A percentile compares a stretch with the other conserved stretches of the same genome.
Evolutionary conservation across 257 asterid species (phyloP).

Genomic region (Cinchona pubescens): DNA sequence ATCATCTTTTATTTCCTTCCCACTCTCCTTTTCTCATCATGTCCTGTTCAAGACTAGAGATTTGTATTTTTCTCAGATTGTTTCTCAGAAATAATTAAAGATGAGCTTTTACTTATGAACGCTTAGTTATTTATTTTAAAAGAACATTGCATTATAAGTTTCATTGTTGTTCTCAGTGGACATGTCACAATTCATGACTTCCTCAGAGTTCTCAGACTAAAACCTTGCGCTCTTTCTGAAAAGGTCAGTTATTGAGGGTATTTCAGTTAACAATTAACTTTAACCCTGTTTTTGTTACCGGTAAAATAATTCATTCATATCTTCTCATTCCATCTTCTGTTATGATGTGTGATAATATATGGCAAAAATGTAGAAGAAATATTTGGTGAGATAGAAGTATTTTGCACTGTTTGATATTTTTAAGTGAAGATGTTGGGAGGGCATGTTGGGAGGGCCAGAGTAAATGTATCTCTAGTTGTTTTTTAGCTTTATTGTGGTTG

Average conservation of each 20-base stretch:
- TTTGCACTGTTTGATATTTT: not conserved
- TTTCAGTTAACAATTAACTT: not conserved
- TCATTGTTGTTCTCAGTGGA: slow-evolving; percentile 52
- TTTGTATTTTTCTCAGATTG: not conserved
- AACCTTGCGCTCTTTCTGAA: slow-evolving; percentile 64
- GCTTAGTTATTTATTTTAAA: not conserved
- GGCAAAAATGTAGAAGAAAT: not conserved
- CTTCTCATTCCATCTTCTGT: not conserved
- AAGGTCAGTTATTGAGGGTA: slow-evolving; percentile 44
- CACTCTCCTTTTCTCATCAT: not conserved
- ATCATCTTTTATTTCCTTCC: not conserved
- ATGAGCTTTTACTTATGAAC: not conserved
- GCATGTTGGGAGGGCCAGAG: not conserved
- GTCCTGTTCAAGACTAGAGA: not conserved
- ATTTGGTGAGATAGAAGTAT: not conserved
- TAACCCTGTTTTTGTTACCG: not conserved
- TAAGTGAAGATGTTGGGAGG: not conserved
- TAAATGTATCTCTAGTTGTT: not conserved
- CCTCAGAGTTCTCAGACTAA: slow-evolving; percentile 64
- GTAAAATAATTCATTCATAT: not conserved
- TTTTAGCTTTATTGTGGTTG: not conserved
- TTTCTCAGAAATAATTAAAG: not conserved
- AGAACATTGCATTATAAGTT: slow-evolving; percentile 2
- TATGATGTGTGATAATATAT: not conserved
- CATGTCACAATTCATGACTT: slow-evolving; percentile 64